A percentile compares a stretch with the other conserved stretches of the same genome.
Evolutionary conservation across 2,329 filamentous ascomycete species (phyloP).

Genomic region (Penicillium occitanis): DNA sequence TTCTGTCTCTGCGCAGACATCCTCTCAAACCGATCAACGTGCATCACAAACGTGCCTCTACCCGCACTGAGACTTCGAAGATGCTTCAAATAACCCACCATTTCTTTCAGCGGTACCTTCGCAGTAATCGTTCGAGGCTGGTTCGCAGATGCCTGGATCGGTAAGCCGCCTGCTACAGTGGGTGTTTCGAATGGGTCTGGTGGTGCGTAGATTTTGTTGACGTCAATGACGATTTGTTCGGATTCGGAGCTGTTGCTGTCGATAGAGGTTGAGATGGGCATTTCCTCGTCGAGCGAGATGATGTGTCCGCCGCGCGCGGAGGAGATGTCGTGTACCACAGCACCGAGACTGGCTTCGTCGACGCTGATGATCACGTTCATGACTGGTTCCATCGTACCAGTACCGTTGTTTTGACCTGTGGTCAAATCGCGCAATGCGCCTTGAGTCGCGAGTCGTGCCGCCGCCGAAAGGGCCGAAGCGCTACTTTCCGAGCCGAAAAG

Average conservation of each 20-base stretch:
- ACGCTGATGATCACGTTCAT: slow-evolving; percentile 88
- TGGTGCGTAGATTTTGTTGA: slow-evolving; percentile 77
- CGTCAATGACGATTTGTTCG: slow-evolving; percentile 58
- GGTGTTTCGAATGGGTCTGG: slow-evolving; percentile 69
- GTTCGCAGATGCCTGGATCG: slow-evolving; percentile 30
- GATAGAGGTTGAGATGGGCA: slow-evolving; percentile 33
- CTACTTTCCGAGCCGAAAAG: slow-evolving; percentile 67
- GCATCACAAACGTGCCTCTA: slow-evolving; percentile 74
- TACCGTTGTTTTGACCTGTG: slow-evolving; percentile 42
- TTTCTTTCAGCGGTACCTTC: slow-evolving; percentile 89
- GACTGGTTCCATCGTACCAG: slow-evolving; percentile 83
- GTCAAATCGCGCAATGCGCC: slow-evolving; percentile 62
- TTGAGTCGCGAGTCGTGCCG: slow-evolving; percentile 66
- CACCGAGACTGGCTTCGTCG: slow-evolving; percentile 76
- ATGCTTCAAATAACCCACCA: slow-evolving; percentile 91
- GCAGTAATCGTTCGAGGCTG: slow-evolving; percentile 70
- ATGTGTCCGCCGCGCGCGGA: slow-evolving; percentile 72
- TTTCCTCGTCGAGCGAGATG: slow-evolving; percentile 64
- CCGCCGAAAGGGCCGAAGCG: slow-evolving; percentile 66
- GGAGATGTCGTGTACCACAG: slow-evolving; percentile 78
- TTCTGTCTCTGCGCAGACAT: slow-evolving; percentile 62
- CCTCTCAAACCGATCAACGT: slow-evolving; percentile 68
- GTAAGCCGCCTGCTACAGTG: slow-evolving; percentile 22
- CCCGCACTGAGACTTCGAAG: slow-evolving; percentile 85
- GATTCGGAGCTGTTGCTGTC: slow-evolving; percentile 23